phyloP scores from a whole-genome alignment of 2,329 filamentous ascomycete genomes.

The Emmonsiellopsis sp. region DNA sequence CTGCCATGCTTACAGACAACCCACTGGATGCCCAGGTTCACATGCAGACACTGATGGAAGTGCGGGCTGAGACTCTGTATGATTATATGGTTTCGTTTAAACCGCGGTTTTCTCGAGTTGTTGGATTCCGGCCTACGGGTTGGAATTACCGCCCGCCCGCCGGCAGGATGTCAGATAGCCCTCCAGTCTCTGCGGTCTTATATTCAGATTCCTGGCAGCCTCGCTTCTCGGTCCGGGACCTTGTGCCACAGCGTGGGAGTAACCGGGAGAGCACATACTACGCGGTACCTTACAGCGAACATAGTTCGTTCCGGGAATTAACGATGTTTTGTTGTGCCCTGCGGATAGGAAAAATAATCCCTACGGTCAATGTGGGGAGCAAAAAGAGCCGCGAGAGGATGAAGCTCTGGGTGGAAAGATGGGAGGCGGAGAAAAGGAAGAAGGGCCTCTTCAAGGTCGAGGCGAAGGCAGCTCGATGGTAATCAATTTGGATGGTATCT shows the following conservation, averaged over 20 bases:
- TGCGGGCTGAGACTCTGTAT: conserved; percentile 78
- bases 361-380: conserved; percentile 79
- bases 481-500: background rate
- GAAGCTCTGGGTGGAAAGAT: conserved; percentile 58
- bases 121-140: conserved; percentile 85
- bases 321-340: conserved; percentile 87
- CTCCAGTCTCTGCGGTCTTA: conserved; percentile 56
- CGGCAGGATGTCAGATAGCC: conserved; percentile 53
- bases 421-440: conserved; percentile 54
- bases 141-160: conserved; percentile 81
- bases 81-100: conserved; percentile 78
- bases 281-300: conserved; percentile 91
- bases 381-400: conserved; percentile 56
- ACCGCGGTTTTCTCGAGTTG: conserved; percentile 72
- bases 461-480: conserved; percentile 22
- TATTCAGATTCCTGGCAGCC: conserved; percentile 65
- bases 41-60: conserved; percentile 94
- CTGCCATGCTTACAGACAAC: conserved; percentile 66
- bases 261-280: conserved; percentile 78
- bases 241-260: conserved; percentile 75
- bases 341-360: conserved; percentile 80
- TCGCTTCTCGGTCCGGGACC: conserved; percentile 60
- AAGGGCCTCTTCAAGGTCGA: conserved; percentile 48
- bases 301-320: conserved; percentile 88
- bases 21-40: conserved; percentile 86